Conservation (phyloP, 208 protist genomes). For the Naegleria fowleri region DNA sequence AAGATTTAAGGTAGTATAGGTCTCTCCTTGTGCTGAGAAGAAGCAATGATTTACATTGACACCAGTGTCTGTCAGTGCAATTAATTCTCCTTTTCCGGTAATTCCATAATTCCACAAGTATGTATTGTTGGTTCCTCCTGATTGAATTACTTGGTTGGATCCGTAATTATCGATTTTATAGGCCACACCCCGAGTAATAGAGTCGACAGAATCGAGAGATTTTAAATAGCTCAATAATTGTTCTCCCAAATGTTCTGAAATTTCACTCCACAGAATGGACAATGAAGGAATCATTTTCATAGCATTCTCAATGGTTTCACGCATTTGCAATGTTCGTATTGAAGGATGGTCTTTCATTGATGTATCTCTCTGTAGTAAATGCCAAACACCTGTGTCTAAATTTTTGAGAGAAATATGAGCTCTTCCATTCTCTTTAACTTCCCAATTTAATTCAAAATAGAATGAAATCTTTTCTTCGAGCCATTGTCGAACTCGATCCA, state of each 20-base stretch:
- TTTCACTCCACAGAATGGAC: not conserved
- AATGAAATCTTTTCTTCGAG: not conserved
- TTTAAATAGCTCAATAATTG: not conserved
- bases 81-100: not conserved
- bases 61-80: not conserved
- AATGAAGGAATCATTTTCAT: not conserved
- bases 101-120: not conserved
- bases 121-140: not conserved
- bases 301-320: not conserved
- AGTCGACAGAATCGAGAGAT: not conserved
- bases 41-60: not conserved
- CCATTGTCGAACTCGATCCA: not conserved
- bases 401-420: not conserved
- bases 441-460: not conserved
- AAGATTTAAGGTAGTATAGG: not conserved
- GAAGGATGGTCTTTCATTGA: not conserved
- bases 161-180: not conserved
- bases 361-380: not conserved
- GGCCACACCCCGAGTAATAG: not conserved
- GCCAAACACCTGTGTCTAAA: not conserved
- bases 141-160: not conserved
- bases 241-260: not conserved
- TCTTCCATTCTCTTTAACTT: not conserved
- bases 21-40: not conserved
- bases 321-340: not conserved